Evolutionary conservation across 768 basidiomycete species (phyloP).

Genomic region (Lactarius trivialis): DNA sequence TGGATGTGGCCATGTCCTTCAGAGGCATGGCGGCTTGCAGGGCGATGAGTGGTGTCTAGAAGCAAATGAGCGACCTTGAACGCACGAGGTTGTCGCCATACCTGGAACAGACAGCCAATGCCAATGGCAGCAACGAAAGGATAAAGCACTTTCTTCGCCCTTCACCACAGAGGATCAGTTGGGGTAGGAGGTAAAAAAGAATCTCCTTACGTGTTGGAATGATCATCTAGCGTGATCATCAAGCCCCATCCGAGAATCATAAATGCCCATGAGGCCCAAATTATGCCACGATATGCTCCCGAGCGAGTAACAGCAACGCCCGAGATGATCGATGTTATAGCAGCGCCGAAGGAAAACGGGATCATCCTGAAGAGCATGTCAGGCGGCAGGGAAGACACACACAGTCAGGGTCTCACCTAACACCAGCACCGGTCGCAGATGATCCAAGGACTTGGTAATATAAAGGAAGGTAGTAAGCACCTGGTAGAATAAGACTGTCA

Average conservation of each 20-base stretch:
- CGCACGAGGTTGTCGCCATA: conserved; percentile 18
- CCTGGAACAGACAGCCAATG: conserved; percentile 58
- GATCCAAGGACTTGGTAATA: conserved; percentile 76
- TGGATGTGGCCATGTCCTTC: conserved; percentile 81
- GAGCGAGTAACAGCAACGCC: conserved; percentile 54
- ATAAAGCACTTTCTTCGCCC: conserved; percentile 58
- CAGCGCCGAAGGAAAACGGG: conserved; percentile 57
- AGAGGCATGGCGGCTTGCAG: conserved; percentile 85
- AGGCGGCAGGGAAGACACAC: not conserved
- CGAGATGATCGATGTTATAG: conserved; percentile 46
- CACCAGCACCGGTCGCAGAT: conserved; percentile 62
- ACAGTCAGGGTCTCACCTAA: conserved; percentile 39
- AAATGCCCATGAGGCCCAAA: conserved; percentile 54
- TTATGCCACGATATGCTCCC: conserved; percentile 51
- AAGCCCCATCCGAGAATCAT: conserved; percentile 64
- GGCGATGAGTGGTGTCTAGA: conserved; percentile 58
- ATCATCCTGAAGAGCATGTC: conserved; percentile 48
- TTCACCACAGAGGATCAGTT: conserved; percentile 25
- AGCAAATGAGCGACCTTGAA: not conserved
- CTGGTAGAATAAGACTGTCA: conserved; percentile 25
- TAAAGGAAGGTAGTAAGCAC: conserved; percentile 63
- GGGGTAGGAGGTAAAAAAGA: too few relatives aligned
- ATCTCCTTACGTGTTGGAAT: conserved; percentile 41
- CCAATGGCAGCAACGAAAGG: conserved; percentile 64
- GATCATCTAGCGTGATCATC: conserved; percentile 59